phyloP scores from a whole-genome alignment of 2,329 filamentous ascomycete species.

The Xylariaceae sp. region DNA sequence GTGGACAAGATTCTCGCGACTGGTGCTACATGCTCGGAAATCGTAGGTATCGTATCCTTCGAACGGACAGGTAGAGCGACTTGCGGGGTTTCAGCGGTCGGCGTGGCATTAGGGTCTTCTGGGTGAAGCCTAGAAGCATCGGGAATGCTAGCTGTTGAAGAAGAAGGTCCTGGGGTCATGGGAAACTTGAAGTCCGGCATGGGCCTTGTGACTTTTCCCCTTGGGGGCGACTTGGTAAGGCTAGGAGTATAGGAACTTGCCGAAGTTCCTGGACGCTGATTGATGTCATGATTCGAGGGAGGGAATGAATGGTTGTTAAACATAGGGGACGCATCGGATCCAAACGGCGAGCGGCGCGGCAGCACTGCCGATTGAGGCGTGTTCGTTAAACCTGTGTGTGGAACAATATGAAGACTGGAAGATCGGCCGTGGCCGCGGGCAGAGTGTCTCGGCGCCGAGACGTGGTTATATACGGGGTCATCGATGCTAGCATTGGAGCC shows the following conservation, averaged over 20 bases:
- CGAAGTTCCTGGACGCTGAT: slow-evolving; percentile 37
- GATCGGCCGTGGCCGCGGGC: slow-evolving; percentile 67
- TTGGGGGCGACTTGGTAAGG: slow-evolving; percentile 35
- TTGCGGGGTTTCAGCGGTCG: slow-evolving; percentile 34
- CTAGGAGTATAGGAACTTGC: slow-evolving; percentile 45
- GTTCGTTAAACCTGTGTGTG: slow-evolving; percentile 42
- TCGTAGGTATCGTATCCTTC: slow-evolving; percentile 44
- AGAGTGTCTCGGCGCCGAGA: slow-evolving; percentile 43
- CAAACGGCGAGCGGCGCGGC: slow-evolving; percentile 40
- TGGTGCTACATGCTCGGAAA: slow-evolving; percentile 54
- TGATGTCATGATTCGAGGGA: slow-evolving; percentile 41
- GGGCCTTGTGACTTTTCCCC: slow-evolving; percentile 38
- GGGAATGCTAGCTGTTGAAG: slow-evolving; percentile 30
- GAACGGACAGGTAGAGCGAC: slow-evolving; percentile 37
- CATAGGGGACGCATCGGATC: slow-evolving; percentile 44
- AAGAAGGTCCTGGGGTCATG: slow-evolving; percentile 39
- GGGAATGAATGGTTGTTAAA: slow-evolving; percentile 51
- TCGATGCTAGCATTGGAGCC: slow-evolving; percentile 49
- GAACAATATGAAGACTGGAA: slow-evolving; percentile 72
- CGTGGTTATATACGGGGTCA: slow-evolving; percentile 41
- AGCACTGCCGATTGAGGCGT: slow-evolving; percentile 39
- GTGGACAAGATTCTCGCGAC: slow-evolving; percentile 69
- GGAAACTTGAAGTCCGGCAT: slow-evolving; percentile 56
- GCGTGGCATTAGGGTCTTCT: slow-evolving; percentile 39
- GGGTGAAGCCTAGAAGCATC: slow-evolving; percentile 29